Evolutionary conservation across 2,329 filamentous ascomycete genomes (phyloP).

Genomic region (Fusarium sulawesiense): DNA sequence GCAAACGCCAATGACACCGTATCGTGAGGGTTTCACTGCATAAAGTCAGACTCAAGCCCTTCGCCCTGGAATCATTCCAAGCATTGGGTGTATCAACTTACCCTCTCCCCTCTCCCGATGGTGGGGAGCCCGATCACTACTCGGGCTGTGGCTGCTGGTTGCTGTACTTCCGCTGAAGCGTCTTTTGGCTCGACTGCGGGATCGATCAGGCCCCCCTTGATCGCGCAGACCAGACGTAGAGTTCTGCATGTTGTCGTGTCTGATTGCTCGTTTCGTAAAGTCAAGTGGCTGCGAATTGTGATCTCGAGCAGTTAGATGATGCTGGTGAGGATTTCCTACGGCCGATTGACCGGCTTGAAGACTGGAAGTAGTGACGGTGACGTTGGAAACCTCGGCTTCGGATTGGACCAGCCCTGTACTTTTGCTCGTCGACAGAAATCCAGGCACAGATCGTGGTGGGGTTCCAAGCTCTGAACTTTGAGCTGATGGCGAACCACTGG

Average conservation of each 20-base stretch:
- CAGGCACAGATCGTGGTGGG: slow-evolving; percentile 57
- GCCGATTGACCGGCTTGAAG: slow-evolving; percentile 56
- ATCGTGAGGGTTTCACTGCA: slow-evolving; percentile 66
- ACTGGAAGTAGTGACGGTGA: slow-evolving; percentile 65
- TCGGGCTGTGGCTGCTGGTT: slow-evolving; percentile 84
- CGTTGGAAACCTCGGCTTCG: slow-evolving; percentile 63
- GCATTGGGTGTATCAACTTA: slow-evolving; percentile 44
- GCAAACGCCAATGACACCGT: slow-evolving; percentile 87
- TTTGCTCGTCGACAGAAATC: slow-evolving; percentile 61
- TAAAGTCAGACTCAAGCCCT: slow-evolving; percentile 44
- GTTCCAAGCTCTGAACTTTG: slow-evolving; percentile 63
- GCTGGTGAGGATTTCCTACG: slow-evolving; percentile 50
- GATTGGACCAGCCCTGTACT: slow-evolving; percentile 56
- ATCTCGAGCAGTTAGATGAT: slow-evolving; percentile 61
- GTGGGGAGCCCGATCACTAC: slow-evolving; percentile 71
- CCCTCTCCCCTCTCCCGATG: slow-evolving; percentile 69
- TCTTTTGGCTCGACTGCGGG: slow-evolving; percentile 76
- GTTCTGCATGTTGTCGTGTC: slow-evolving; percentile 51
- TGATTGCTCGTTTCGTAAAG: slow-evolving; percentile 58
- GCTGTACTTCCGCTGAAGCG: slow-evolving; percentile 84
- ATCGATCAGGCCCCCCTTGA: slow-evolving; percentile 61
- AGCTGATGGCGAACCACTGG: slow-evolving; percentile 62
- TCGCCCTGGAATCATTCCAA: not conserved
- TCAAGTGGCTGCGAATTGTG: slow-evolving; percentile 56
- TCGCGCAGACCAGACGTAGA: slow-evolving; percentile 53